Evolutionary conservation across 2,329 filamentous ascomycete species (phyloP).

Genomic region (Phaeomoniella chlamydospora): DNA sequence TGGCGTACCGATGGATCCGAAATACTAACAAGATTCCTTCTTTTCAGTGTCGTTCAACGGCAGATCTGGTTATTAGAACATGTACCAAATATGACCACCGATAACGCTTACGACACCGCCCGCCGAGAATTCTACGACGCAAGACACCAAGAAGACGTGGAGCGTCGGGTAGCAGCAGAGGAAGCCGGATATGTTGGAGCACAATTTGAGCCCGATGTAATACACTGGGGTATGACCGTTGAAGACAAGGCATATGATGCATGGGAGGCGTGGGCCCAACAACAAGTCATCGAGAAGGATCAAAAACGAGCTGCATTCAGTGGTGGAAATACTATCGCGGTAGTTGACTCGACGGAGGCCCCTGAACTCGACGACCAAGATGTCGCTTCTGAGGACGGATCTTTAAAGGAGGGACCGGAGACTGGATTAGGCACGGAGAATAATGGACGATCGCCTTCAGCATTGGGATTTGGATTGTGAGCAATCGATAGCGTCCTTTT

Average conservation of each 20-base stretch:
- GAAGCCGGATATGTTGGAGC: slow-evolving; percentile 77
- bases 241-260: slow-evolving; percentile 67
- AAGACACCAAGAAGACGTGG: slow-evolving; percentile 69
- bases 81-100: slow-evolving; percentile 40
- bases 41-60: slow-evolving; percentile 70
- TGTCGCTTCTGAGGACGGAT: neutral
- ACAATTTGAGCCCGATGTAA: slow-evolving; percentile 65
- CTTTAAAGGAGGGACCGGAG: neutral
- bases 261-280: slow-evolving; percentile 70
- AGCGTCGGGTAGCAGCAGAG: slow-evolving; percentile 69
- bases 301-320: slow-evolving; percentile 30
- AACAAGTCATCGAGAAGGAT: slow-evolving; percentile 33
- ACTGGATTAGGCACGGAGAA: neutral
- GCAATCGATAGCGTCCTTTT: no score
- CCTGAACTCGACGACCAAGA: no score
- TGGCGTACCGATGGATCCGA: neutral
- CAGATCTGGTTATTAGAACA: slow-evolving; percentile 74
- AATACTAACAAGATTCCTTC: slow-evolving; percentile 4
- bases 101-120: slow-evolving; percentile 68
- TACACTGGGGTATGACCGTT: slow-evolving; percentile 67
- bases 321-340: slow-evolving; percentile 11
- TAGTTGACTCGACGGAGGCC: no score
- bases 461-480: no score
- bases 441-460: neutral
- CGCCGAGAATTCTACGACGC: slow-evolving; percentile 82